Evolutionary conservation across 1,284 basidiomycete genomes (phyloP).

Genomic region (Rhodotorula sp.): DNA sequence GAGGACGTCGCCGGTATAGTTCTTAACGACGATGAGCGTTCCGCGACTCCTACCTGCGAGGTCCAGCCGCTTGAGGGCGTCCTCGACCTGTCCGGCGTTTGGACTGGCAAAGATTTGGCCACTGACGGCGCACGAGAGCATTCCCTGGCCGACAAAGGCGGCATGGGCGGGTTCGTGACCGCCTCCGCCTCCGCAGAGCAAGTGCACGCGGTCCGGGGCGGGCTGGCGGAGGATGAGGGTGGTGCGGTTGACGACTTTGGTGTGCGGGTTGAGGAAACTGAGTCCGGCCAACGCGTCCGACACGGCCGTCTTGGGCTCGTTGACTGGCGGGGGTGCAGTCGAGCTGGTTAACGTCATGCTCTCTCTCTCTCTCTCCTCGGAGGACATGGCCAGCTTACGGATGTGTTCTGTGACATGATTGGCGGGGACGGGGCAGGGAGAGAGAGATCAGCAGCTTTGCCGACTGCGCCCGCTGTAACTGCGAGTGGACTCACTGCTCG

Average conservation of each 20-base stretch:
- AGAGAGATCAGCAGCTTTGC: background rate
- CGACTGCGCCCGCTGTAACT: too few relatives aligned
- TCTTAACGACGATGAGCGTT: constrained; percentile 72
- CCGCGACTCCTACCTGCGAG: constrained; percentile 14
- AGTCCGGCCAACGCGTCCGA: constrained; percentile 73
- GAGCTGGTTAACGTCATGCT: background rate
- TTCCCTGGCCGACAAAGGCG: constrained; percentile 63
- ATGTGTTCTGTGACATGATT: constrained; percentile 62
- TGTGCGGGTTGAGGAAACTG: constrained; percentile 64
- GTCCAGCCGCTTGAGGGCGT: constrained; percentile 24
- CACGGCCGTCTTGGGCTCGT: constrained; percentile 66
- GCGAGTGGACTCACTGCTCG: constrained; percentile 3
- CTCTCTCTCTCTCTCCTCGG: background rate
- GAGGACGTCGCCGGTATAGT: constrained; percentile 64
- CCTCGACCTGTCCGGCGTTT: constrained; percentile 52
- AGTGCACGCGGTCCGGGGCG: constrained; percentile 67
- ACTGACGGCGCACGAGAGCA: constrained; percentile 78
- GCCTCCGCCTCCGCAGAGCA: constrained; percentile 84
- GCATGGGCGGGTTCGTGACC: constrained; percentile 77
- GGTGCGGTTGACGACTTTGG: constrained; percentile 60
- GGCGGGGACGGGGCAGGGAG: background rate
- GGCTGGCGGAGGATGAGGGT: constrained; percentile 60
- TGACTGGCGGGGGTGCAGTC: constrained; percentile 53
- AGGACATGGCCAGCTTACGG: constrained; percentile 2
- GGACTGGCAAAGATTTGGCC: constrained; percentile 64